A percentile compares a stretch with the other conserved stretches of the same genome.
phyloP scores from a whole-genome alignment of 495 filamentous ascomycete genomes.

The Amniculicola lignicola region DNA sequence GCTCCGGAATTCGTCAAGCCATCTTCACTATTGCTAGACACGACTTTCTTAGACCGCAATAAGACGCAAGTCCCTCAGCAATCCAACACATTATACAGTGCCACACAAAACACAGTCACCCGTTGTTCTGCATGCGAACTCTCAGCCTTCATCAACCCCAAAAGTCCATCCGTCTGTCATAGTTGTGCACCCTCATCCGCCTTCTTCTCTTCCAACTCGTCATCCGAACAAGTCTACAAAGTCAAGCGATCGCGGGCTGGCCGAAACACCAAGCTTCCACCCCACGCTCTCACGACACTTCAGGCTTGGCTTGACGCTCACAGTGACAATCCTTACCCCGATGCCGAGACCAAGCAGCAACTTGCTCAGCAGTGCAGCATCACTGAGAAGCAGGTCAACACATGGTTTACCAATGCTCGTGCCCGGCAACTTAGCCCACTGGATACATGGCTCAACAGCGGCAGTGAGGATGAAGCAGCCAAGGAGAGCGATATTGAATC shows the following conservation, averaged over 20 bases:
- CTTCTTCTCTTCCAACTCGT: neutral
- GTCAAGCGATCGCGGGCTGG: constrained; percentile 28
- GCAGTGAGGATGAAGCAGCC: constrained; percentile 23
- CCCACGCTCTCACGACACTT: constrained; percentile 19
- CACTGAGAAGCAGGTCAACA: constrained; percentile 31
- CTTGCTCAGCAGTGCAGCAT: constrained; percentile 30
- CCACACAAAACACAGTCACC: neutral
- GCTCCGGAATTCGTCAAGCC: constrained; percentile 14
- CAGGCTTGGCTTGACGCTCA: constrained; percentile 32
- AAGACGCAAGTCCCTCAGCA: neutral
- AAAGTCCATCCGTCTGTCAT: constrained; percentile 3
- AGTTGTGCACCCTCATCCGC: constrained; percentile 6
- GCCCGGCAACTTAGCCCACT: constrained; percentile 29
- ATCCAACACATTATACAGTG: neutral
- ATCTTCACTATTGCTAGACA: neutral
- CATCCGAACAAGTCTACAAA: neutral
- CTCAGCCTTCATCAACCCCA: constrained; percentile 21
- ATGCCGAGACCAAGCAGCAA: constrained; percentile 17
- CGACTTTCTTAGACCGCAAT: too few relatives aligned
- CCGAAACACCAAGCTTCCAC: constrained; percentile 28
- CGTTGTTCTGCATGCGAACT: constrained; percentile 33
- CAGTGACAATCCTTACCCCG: constrained; percentile 28
- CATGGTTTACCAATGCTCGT: constrained; percentile 31
- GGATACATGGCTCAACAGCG: constrained; percentile 21
- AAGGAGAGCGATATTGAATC: constrained; percentile 23